Conservation (phyloP, 1,139 yeast species). For the Geotrichum citri-aurantii region DNA sequence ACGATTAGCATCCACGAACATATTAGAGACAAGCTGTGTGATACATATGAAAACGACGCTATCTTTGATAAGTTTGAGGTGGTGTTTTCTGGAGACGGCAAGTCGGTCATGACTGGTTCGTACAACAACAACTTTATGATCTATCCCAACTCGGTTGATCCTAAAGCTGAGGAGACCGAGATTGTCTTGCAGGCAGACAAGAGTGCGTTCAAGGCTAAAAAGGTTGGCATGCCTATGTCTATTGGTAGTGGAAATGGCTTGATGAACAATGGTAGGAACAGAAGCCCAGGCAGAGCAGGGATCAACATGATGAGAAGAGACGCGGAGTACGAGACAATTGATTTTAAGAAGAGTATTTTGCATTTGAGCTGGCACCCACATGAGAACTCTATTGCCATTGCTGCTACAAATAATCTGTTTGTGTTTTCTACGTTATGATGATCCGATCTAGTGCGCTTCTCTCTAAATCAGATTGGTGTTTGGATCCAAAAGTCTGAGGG, state of each 20-base stretch:
- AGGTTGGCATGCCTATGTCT: conserved; percentile 41
- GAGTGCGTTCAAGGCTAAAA: conserved; percentile 85
- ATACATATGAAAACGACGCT: conserved; percentile 96
- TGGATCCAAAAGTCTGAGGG: not conserved
- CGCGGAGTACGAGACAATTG: conserved; percentile 76
- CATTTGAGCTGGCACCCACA: conserved; percentile 98
- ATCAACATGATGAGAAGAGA: conserved; percentile 36
- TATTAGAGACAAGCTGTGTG: conserved; percentile 87
- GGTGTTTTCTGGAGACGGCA: conserved; percentile 88
- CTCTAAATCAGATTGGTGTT: not conserved
- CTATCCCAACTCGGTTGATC: conserved; percentile 68
- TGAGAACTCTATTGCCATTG: conserved; percentile 95
- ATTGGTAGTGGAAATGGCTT: conserved; percentile 23
- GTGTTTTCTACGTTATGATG: conserved; percentile 37
- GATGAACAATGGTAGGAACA: conserved; percentile 18
- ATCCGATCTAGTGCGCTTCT: not conserved
- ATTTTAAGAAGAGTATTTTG: conserved; percentile 88
- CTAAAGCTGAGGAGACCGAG: conserved; percentile 56
- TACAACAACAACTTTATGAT: conserved; percentile 96
- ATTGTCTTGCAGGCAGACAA: conserved; percentile 95
- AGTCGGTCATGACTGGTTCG: conserved; percentile 93
- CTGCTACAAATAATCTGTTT: conserved; percentile 88
- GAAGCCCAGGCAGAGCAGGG: conserved; percentile 26
- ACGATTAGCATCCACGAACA: conserved; percentile 96
- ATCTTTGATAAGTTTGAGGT: conserved; percentile 98